Evolutionary conservation across 2,329 filamentous ascomycete genomes (phyloP).

Genomic region (Lasiodiplodia sp.): DNA sequence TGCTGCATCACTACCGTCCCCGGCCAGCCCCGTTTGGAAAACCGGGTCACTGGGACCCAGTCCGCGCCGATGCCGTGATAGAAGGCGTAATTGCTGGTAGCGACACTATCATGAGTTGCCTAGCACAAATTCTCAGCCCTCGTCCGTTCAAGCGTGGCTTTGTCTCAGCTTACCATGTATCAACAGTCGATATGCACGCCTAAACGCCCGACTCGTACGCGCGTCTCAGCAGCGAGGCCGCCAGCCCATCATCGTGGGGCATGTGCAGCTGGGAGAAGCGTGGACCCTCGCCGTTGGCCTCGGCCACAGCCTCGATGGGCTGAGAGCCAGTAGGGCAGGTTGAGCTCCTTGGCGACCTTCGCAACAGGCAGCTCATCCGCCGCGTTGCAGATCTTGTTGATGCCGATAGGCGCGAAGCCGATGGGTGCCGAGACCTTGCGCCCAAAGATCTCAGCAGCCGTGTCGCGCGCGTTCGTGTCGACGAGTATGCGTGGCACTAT

Average conservation of each 20-base stretch:
- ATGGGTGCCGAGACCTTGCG: conserved; percentile 66
- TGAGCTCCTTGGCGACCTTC: conserved; percentile 65
- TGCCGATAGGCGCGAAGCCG: conserved; percentile 70
- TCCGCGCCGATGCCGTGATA: conserved; percentile 67
- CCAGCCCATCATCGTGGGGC: conserved; percentile 68
- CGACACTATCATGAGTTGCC: conserved; percentile 65
- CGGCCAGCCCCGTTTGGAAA: conserved; percentile 61
- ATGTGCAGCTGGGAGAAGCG: conserved; percentile 71
- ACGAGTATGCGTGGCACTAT: conserved; percentile 69
- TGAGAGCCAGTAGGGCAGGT: conserved; percentile 65
- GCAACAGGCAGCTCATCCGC: conserved; percentile 66
- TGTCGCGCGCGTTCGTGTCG: conserved; percentile 67
- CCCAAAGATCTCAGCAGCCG: conserved; percentile 65
- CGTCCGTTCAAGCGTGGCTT: not conserved
- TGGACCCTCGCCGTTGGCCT: conserved; percentile 59
- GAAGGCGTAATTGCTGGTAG: conserved; percentile 67
- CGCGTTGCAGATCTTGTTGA: conserved; percentile 70
- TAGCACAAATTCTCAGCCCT: not conserved
- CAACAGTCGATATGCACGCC: conserved; percentile 66
- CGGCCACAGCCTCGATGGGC: conserved; percentile 65
- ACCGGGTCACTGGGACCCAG: conserved; percentile 66
- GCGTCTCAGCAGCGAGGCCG: conserved; percentile 62
- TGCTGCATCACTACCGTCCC: conserved; percentile 61
- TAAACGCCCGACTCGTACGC: conserved; percentile 63
- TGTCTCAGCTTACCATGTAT: conserved; percentile 59